Conservation (phyloP, 2,329 filamentous ascomycete genomes). For the Sclerotiophoma versabilis region DNA sequence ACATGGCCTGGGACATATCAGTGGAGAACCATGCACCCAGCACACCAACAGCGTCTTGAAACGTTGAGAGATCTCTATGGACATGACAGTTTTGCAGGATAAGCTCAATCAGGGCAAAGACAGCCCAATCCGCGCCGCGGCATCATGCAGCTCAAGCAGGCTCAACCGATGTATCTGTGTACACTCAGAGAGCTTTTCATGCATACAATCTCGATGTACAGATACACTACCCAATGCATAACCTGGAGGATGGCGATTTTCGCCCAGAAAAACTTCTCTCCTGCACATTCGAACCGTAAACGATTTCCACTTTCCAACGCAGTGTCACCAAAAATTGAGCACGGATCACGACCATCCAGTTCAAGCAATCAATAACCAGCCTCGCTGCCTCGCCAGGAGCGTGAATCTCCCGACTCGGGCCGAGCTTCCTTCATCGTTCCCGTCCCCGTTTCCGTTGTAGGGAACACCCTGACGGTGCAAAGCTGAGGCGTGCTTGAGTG, state of each 20-base stretch:
- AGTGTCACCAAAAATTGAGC: conserved; percentile 17
- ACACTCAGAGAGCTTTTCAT: background rate
- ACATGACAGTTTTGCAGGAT: conserved; percentile 1
- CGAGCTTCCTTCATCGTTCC: conserved; percentile 18
- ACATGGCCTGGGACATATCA: conserved; percentile 28
- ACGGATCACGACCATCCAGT: conserved; percentile 7
- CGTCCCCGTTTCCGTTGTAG: conserved; percentile 15
- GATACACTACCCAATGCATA: background rate
- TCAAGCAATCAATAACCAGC: conserved; percentile 15
- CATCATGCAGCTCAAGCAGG: background rate
- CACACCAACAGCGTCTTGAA: conserved; percentile 14
- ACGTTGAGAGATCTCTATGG: conserved; percentile 15
- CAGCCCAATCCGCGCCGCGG: conserved; percentile 2
- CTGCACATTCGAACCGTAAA: conserved; percentile 2
- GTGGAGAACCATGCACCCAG: conserved; percentile 13
- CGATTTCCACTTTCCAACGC: conserved; percentile 1
- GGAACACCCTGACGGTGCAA: conserved; percentile 7
- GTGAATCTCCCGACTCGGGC: conserved; percentile 19
- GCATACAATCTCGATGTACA: background rate
- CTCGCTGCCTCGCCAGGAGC: conserved; percentile 14
- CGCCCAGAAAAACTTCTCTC: background rate
- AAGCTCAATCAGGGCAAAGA: background rate
- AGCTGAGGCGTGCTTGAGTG: conserved; percentile 5
- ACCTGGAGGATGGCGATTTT: conserved; percentile 1
- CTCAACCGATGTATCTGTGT: background rate